These are phyloP conservation scores for Pseudocercospora macadamiae DNA, from an alignment of 2,329 filamentous ascomycete genomes.

Conservation along the genomic window DNA sequence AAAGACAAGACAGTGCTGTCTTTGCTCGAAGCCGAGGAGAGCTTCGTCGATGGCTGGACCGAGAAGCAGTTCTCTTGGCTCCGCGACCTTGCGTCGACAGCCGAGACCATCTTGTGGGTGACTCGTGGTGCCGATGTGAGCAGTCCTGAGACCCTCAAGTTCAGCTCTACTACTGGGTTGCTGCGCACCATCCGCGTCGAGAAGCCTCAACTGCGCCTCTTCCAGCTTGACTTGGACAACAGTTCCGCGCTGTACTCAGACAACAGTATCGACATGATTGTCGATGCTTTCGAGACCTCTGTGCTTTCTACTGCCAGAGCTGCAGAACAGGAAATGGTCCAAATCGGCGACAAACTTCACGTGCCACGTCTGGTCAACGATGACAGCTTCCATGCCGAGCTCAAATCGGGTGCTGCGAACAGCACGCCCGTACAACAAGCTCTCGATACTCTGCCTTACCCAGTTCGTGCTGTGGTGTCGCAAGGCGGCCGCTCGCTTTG, in stretches of 20 bases:
- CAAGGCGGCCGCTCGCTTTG: background rate
- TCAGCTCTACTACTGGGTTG: slow-evolving; percentile 3
- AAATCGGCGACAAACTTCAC: slow-evolving; percentile 6
- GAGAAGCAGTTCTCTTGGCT: slow-evolving; percentile 12
- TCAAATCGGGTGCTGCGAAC: background rate
- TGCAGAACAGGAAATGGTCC: slow-evolving; percentile 9
- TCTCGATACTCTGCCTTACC: background rate
- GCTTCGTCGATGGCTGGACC: slow-evolving; percentile 8
- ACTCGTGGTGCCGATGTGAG: slow-evolving; percentile 9
- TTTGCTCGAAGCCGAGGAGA: slow-evolving; percentile 10
- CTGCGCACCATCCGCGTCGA: slow-evolving; percentile 10
- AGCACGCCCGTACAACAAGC: background rate
- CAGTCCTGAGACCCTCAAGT: background rate
- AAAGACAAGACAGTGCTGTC: slow-evolving; percentile 6
- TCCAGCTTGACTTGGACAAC: slow-evolving; percentile 8
- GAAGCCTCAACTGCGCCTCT: slow-evolving; percentile 11
- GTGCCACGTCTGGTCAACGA: slow-evolving; percentile 10
- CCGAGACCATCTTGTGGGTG: slow-evolving; percentile 10
- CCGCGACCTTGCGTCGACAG: slow-evolving; percentile 7
- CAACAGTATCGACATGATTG: slow-evolving; percentile 7
- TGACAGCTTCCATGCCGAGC: slow-evolving; percentile 12
- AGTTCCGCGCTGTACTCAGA: background rate
- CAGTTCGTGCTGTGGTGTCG: slow-evolving; percentile 7
- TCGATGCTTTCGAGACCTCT: slow-evolving; percentile 8
- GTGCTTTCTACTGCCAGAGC: slow-evolving; percentile 1